Base-by-base conservation (phyloP, 2,329 filamentous ascomycete genomes). In the Claviceps sp. region DNA sequence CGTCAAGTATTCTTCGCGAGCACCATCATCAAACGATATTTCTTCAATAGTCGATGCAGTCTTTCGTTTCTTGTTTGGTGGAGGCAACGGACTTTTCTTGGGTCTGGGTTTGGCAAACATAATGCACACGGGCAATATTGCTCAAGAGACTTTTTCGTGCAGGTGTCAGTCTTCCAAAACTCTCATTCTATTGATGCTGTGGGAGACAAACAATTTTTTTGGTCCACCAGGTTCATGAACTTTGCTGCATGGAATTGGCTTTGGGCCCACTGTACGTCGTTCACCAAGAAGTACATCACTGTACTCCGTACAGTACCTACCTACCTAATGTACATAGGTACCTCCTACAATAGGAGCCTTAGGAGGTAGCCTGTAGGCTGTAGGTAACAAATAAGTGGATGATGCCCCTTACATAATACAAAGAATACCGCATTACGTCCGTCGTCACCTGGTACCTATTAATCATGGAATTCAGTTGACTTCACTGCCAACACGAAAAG, bases 1-100 rank as follows among this genome's bases (percentile, higher is more conserved):
- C 0, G 89, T 96, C 53, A 98, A 76, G 65, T 87, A 98, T 63
- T 97, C 89, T 57, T 85, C 73, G 57, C 93, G 84, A 46, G 86
- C 86, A 55, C 77, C 75, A 55, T 77, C 71, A 70, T 98, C 89
- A 70, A 97, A 98, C 50, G 74, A 81, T 67, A 98, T 85, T 65
- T 95, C 88, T 63, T 90, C 87, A 55, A 87, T 74, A 41, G 73
- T 70, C 46, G 74, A 72, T 14, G 75, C 63, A 55, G 68, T 67
- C 66, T 85, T 87, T 57, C 85, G 75, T 62, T 81, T 84, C 69
- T 85, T 88, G n/a, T 70, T 72, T 13, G 75, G 74, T 1, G 79
- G 76, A 16, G 76, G 75, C 51, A 86, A 76, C 13, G 70, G 54
- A 47, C 68, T 70, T 64, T 80, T 81, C 61, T 81, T 82, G 4